Conservation (phyloP, 345 rosid genomes). For the Eutrema yunnanense region DNA sequence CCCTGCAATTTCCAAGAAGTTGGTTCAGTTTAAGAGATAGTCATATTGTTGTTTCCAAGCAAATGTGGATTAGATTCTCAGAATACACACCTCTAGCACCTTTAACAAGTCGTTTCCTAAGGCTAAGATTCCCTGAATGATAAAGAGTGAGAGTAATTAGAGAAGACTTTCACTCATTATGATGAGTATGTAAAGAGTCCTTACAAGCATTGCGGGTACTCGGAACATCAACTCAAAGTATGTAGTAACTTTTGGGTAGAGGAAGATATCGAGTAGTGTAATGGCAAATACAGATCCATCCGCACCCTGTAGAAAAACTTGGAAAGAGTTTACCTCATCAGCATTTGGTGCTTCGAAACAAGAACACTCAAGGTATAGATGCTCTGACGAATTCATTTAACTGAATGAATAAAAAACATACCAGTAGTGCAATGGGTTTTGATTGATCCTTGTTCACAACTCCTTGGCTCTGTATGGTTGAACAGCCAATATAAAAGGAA, state of each 20-base stretch:
- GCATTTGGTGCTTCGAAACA: neutral
- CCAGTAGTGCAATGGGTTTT: slow-evolving; percentile 42
- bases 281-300: slow-evolving; percentile 81
- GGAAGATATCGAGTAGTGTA: slow-evolving; percentile 66
- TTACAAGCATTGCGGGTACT: slow-evolving; percentile 66
- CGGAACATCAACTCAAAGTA: slow-evolving; percentile 52
- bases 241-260: slow-evolving; percentile 64
- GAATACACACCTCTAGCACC: slow-evolving; percentile 46
- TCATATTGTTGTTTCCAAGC: neutral
- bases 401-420: slow-evolving; percentile 26
- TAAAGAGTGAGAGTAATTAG: neutral
- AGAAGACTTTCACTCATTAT: slow-evolving; percentile 4
- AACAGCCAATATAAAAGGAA: neutral
- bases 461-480: slow-evolving; percentile 36
- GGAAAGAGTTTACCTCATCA: neutral
- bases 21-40: neutral
- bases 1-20: slow-evolving; percentile 42
- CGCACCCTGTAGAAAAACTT: slow-evolving; percentile 51
- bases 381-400: neutral
- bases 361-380: neutral
- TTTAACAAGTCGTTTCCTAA: slow-evolving; percentile 43
- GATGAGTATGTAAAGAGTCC: slow-evolving; percentile 3
- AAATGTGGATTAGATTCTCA: slow-evolving; percentile 3
- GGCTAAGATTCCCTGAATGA: slow-evolving; percentile 41
- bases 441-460: slow-evolving; percentile 40